Evolutionary conservation across 139 green algal genomes (phyloP).

Genomic region (Chlamydomonas applanata): DNA sequence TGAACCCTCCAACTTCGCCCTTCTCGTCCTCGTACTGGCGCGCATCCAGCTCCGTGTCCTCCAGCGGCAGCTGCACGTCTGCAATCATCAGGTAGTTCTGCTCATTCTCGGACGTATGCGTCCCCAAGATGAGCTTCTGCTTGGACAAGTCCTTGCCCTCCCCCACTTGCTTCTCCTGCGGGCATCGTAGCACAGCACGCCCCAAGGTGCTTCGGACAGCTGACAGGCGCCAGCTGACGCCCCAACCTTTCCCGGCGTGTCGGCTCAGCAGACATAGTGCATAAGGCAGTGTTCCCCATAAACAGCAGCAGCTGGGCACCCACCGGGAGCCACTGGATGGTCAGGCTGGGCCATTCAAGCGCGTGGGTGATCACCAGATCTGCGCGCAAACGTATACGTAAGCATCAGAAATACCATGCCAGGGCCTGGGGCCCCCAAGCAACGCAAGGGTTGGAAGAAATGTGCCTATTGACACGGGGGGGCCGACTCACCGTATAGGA

Average conservation of each 20-base stretch:
- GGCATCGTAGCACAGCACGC: too few relatives aligned
- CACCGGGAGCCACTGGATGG: slow-evolving; percentile 96
- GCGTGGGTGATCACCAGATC: slow-evolving; percentile 99
- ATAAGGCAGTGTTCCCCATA: neutral
- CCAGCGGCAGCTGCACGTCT: slow-evolving; percentile 89
- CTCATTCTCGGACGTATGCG: slow-evolving; percentile 96
- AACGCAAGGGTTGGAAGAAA: neutral
- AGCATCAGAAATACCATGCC: neutral
- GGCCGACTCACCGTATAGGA: slow-evolving; percentile 87
- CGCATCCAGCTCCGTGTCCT: slow-evolving; percentile 84
- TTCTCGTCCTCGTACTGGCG: slow-evolving; percentile 87
- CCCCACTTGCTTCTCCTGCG: slow-evolving; percentile 50
- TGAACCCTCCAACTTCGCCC: slow-evolving; percentile 90
- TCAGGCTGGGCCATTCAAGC: slow-evolving; percentile 98
- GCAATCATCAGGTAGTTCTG: slow-evolving; percentile 99
- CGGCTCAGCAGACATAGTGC: neutral
- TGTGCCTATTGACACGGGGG: neutral
- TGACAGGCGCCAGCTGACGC: too few relatives aligned
- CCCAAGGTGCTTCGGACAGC: too few relatives aligned
- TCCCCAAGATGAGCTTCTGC: slow-evolving; percentile 95
- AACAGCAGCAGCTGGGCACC: neutral
- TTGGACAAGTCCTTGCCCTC: slow-evolving; percentile 80
- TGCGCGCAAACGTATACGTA: slow-evolving; percentile 35
- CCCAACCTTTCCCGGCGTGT: too few relatives aligned
- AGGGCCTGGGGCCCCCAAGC: too few relatives aligned